Percentiles rank a stretch among this genome's conserved stretches.
Conservation (phyloP, 176 grass and related monocot genomes). For the Raddia distichophylla region DNA sequence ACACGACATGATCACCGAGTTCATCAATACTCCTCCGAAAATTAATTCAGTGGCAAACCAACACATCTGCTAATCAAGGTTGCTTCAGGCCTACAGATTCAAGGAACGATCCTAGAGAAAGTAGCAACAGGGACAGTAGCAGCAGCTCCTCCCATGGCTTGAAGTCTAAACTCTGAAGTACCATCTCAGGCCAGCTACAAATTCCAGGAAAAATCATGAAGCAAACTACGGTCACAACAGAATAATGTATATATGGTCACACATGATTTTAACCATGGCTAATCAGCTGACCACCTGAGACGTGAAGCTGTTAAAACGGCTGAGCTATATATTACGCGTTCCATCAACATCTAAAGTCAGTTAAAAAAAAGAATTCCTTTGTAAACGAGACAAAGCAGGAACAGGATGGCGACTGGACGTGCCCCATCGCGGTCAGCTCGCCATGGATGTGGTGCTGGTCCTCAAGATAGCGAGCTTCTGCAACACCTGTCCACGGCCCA, state of each 20-base stretch:
- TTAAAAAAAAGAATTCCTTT: too few relatives aligned
- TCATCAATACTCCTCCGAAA: background rate
- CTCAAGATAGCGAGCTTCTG: background rate
- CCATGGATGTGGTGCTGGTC: too few relatives aligned
- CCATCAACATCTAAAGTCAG: too few relatives aligned
- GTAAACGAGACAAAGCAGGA: too few relatives aligned
- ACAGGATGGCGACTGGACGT: too few relatives aligned
- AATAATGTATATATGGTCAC: background rate
- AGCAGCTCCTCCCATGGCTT: background rate
- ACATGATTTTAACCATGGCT: too few relatives aligned
- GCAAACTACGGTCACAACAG: background rate
- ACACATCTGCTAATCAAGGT: background rate
- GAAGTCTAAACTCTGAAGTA: background rate
- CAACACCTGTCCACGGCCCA: conserved; percentile 24
- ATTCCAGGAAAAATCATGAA: background rate
- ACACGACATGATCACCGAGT: background rate
- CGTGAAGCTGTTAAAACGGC: too few relatives aligned
- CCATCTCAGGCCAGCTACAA: background rate
- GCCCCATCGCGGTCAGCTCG: too few relatives aligned
- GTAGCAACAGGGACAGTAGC: conserved; percentile 1
- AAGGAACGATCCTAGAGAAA: background rate
- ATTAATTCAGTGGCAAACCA: background rate
- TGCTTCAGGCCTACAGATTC: background rate
- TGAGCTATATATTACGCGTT: too few relatives aligned
- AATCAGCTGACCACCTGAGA: too few relatives aligned